Percentiles rank a stretch among this genome's conserved stretches.
Evolutionary conservation across 1,139 yeast species (phyloP).

Genomic region (Blastobotrys proliferans): DNA sequence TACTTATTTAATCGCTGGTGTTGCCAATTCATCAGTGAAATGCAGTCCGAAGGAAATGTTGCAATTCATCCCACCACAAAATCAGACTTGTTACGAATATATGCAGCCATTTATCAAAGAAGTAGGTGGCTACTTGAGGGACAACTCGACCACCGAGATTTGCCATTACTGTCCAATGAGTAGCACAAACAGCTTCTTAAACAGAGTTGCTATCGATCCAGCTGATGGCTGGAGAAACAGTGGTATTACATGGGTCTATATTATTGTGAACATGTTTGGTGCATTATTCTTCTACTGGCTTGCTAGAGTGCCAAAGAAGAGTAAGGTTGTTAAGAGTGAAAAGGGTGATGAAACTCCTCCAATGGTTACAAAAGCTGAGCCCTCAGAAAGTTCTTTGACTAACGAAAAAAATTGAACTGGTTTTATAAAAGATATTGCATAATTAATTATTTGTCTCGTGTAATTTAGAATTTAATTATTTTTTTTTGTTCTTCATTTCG

Average conservation of each 20-base stretch:
- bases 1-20: slow-evolving; percentile 48
- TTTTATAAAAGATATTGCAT: too few species aligned
- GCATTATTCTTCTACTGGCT: slow-evolving; percentile 64
- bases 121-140: slow-evolving; percentile 49
- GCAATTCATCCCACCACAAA: slow-evolving; percentile 53
- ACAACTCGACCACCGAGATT: slow-evolving; percentile 47
- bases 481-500: too few species aligned
- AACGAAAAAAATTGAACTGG: too few species aligned
- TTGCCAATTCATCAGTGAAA: slow-evolving; percentile 53
- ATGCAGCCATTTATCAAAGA: slow-evolving; percentile 39
- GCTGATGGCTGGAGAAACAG: slow-evolving; percentile 55
- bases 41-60: slow-evolving; percentile 53
- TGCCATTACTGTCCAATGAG: slow-evolving; percentile 59
- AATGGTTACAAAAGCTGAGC: neutral
- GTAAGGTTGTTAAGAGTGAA: slow-evolving; percentile 28
- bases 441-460: too few species aligned
- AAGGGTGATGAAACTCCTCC: neutral
- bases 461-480: too few species aligned
- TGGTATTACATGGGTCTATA: slow-evolving; percentile 51
- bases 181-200: slow-evolving; percentile 52
- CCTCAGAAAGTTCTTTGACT: too few species aligned
- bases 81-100: slow-evolving; percentile 56
- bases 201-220: slow-evolving; percentile 43
- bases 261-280: slow-evolving; percentile 47
- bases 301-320: slow-evolving; percentile 62